These are phyloP conservation scores for Lentinula novae-zelandiae DNA, from an alignment of 1,284 basidiomycete genomes.

Conservation along the genomic window DNA sequence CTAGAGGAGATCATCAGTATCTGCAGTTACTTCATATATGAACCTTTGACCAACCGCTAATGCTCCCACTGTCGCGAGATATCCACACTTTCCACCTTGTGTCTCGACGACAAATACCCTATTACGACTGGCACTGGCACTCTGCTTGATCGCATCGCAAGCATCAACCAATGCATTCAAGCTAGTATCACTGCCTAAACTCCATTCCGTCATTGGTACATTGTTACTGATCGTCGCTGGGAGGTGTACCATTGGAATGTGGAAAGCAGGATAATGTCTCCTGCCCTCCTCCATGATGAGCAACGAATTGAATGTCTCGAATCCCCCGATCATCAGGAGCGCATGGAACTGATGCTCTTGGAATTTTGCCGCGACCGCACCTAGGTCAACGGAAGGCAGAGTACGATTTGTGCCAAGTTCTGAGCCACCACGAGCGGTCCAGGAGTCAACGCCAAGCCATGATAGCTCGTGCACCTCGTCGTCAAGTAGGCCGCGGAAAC, in stretches of 20 bases:
- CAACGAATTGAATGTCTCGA: slow-evolving; percentile 88
- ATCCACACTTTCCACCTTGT: slow-evolving; percentile 95
- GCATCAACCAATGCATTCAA: slow-evolving; percentile 97
- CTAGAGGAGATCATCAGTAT: slow-evolving; percentile 34
- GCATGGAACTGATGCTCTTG: slow-evolving; percentile 84
- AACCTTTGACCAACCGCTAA: slow-evolving; percentile 67
- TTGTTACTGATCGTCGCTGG: slow-evolving; percentile 98
- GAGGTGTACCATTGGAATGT: slow-evolving; percentile 90
- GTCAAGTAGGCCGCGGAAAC: slow-evolving; percentile 91
- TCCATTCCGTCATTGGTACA: slow-evolving; percentile 95
- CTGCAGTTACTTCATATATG: not conserved
- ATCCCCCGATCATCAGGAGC: slow-evolving; percentile 91
- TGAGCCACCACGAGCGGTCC: slow-evolving; percentile 96
- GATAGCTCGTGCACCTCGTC: slow-evolving; percentile 83
- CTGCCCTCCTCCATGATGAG: slow-evolving; percentile 78
- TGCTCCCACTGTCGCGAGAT: slow-evolving; percentile 93
- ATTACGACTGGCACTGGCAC: slow-evolving; percentile 91
- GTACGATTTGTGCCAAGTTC: slow-evolving; percentile 96
- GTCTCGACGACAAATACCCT: slow-evolving; percentile 98
- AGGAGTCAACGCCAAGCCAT: slow-evolving; percentile 98
- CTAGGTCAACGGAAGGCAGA: slow-evolving; percentile 83
- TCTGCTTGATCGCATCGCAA: slow-evolving; percentile 98
- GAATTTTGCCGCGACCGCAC: slow-evolving; percentile 85
- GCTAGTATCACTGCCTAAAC: slow-evolving; percentile 92
- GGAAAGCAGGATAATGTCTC: slow-evolving; percentile 84